These are phyloP conservation scores for Silene noctiflora DNA, from an alignment of 179 eudicot species.

Conservation along the genomic window DNA sequence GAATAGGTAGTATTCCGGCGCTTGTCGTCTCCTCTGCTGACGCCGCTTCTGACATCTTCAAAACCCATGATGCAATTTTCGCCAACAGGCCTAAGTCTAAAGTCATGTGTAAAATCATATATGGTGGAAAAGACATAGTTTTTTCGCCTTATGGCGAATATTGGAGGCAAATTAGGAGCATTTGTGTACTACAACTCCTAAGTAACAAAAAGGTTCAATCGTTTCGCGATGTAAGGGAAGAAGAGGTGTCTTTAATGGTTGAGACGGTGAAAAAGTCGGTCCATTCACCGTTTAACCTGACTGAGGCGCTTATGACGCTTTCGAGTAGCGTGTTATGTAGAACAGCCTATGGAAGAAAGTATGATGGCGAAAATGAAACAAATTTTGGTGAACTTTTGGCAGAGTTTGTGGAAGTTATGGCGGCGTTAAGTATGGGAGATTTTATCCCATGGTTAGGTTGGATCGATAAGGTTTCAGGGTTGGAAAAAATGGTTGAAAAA, in stretches of 20 bases:
- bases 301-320: constrained; percentile 14
- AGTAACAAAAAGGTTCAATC: constrained; percentile 25
- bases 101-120: constrained; percentile 11
- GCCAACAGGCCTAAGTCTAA: constrained; percentile 22
- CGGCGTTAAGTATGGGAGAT: constrained; percentile 35
- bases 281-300: constrained; percentile 6
- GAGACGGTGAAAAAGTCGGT: background rate
- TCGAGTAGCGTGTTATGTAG: constrained; percentile 34
- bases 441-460: constrained; percentile 46
- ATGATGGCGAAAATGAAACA: constrained; percentile 25
- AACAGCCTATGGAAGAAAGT: constrained; percentile 46
- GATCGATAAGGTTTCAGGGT: constrained; percentile 32
- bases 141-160: constrained; percentile 30
- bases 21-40: constrained; percentile 24
- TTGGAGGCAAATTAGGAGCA: constrained; percentile 32
- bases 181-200: constrained; percentile 17
- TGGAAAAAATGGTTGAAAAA: constrained; percentile 24
- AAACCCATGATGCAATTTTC: constrained; percentile 26
- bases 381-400: constrained; percentile 25
- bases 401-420: constrained; percentile 31
- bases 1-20: constrained; percentile 32
- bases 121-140: constrained; percentile 20
- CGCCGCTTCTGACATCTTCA: constrained; percentile 28
- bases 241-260: constrained; percentile 16
- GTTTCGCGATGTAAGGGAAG: constrained; percentile 20